Percentiles rank a stretch among this genome's conserved stretches.
Conservation (phyloP, 2,329 filamentous ascomycete species). For the Teratosphaeria gauchensis region DNA sequence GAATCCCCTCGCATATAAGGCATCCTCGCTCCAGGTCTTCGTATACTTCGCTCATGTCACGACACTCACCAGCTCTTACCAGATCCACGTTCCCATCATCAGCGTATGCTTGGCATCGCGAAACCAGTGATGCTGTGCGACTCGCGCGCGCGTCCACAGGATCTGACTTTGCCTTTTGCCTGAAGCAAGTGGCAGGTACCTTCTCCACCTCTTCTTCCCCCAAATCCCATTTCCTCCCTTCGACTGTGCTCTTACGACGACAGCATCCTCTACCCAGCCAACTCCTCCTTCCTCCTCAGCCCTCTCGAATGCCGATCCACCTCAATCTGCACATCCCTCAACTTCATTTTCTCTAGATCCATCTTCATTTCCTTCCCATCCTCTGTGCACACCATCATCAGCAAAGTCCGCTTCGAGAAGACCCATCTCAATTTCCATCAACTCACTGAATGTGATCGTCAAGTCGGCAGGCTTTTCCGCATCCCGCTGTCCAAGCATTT, state of each 20-base stretch:
- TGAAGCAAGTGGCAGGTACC: neutral
- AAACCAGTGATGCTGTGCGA: no score
- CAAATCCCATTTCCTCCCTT: neutral
- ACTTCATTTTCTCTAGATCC: constrained; percentile 68
- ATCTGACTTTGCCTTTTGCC: no score
- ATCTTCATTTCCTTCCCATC: constrained; percentile 86
- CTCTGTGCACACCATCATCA: constrained; percentile 51
- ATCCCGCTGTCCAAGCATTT: constrained; percentile 56
- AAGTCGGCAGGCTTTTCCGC: constrained; percentile 62
- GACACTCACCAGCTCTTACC: no score
- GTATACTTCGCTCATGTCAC: neutral
- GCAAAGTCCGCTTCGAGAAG: neutral
- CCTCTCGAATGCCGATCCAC: constrained; percentile 79
- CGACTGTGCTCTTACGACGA: neutral
- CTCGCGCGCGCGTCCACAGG: no score
- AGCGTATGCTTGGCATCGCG: no score
- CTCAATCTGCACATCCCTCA: constrained; percentile 79
- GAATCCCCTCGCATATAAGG: neutral
- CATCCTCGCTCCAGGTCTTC: neutral
- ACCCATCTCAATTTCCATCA: no score
- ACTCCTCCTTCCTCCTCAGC: constrained; percentile 72
- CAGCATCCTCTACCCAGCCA: constrained; percentile 37
- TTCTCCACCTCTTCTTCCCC: neutral
- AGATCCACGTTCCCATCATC: no score
- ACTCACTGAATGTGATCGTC: neutral